phyloP scores from a whole-genome alignment of 257 asterid species.

The Knoxia roxburghii region DNA sequence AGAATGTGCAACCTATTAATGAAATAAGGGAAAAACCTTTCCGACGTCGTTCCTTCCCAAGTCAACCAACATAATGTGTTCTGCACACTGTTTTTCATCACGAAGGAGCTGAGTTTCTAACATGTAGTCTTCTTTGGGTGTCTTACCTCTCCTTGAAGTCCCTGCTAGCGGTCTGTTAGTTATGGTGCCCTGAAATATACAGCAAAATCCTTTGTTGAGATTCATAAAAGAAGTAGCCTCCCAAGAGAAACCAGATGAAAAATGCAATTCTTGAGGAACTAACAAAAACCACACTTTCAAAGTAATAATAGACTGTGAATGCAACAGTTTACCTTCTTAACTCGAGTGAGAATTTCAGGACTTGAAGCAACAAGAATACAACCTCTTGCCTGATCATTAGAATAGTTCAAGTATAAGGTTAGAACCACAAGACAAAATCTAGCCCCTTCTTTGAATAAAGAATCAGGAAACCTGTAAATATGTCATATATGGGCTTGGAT shows the following conservation, averaged over 20 bases:
- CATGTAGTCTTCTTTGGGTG: slow-evolving; percentile 81
- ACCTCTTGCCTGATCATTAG: slow-evolving; percentile 70
- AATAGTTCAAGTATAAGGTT: slow-evolving; percentile 1
- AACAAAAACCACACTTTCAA: slow-evolving; percentile 2
- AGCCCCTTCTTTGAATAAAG: slow-evolving; percentile 17
- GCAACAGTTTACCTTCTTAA: slow-evolving; percentile 54
- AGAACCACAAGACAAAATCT: slow-evolving; percentile 3
- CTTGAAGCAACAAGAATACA: slow-evolving; percentile 94
- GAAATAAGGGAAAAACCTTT: slow-evolving; percentile 47
- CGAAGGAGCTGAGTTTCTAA: slow-evolving; percentile 79
- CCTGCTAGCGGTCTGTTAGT: slow-evolving; percentile 97
- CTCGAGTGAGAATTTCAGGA: slow-evolving; percentile 95
- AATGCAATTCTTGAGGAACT: background rate
- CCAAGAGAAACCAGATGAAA: background rate
- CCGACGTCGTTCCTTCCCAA: slow-evolving; percentile 99
- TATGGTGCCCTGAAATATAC: slow-evolving; percentile 49
- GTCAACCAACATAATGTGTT: slow-evolving; percentile 98
- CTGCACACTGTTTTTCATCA: slow-evolving; percentile 93
- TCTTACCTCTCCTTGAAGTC: slow-evolving; percentile 89
- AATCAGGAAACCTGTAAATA: slow-evolving; percentile 69
- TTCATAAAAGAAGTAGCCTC: background rate
- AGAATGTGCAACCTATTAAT: background rate
- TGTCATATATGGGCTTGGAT: slow-evolving; percentile 98
- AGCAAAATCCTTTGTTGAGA: slow-evolving; percentile 5
- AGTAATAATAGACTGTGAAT: background rate